These are phyloP conservation scores for Amesomyces nigricolor DNA, from an alignment of 2,329 filamentous ascomycete species.

Conservation along the genomic window DNA sequence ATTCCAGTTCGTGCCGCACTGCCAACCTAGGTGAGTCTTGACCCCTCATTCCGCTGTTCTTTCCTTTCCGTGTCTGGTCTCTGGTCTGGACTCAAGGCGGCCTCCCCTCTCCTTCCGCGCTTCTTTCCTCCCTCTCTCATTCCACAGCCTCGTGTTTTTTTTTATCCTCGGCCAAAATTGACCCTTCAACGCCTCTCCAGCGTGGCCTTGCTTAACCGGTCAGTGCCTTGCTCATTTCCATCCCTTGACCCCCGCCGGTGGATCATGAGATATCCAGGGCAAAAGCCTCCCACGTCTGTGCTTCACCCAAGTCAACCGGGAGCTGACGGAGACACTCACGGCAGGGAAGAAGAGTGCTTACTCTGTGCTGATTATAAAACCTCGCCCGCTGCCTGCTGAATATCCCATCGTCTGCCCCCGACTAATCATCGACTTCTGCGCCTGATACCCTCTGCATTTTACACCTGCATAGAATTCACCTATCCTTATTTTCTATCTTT, in stretches of 20 bases:
- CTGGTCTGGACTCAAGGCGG: background rate
- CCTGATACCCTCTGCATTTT: background rate
- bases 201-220: conserved; percentile 15
- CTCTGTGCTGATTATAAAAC: background rate
- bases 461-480: background rate
- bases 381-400: background rate
- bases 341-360: background rate
- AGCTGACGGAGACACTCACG: background rate
- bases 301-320: background rate
- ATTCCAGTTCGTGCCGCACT: background rate
- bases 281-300: conserved; percentile 15
- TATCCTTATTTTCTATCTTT: background rate
- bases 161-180: background rate
- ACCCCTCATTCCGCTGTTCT: background rate
- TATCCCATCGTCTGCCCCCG: background rate
- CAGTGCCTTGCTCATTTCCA: conserved; percentile 14
- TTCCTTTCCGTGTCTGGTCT: too few relatives aligned
- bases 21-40: background rate
- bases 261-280: conserved; percentile 16
- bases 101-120: background rate
- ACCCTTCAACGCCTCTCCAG: background rate
- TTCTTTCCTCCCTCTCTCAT: background rate
- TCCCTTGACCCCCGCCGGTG: background rate
- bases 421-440: background rate
- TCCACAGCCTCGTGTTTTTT: background rate